Percentiles rank a stretch among this genome's conserved stretches.
These are phyloP conservation scores for Ciborinia camelliae DNA, from an alignment of 2,329 filamentous ascomycete genomes.

Conservation along the genomic window DNA sequence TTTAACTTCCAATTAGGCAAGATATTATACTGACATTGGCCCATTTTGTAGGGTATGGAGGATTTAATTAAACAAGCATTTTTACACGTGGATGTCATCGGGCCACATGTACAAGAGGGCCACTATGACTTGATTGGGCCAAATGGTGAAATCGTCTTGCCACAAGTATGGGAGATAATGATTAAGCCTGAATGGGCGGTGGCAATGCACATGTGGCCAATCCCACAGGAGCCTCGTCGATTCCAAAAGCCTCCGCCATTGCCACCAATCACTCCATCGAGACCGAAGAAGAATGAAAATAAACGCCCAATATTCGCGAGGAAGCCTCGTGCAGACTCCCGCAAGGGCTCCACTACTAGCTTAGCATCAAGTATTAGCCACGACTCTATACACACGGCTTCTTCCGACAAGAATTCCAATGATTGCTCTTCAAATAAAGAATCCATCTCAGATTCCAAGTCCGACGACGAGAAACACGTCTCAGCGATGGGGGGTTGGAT, in stretches of 20 bases:
- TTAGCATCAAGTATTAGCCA: no score
- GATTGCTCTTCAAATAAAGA: no score
- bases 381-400: no score
- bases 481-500: neutral
- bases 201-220: conserved; percentile 65
- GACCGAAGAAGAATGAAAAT: no score
- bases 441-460: neutral
- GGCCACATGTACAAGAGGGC: conserved; percentile 71
- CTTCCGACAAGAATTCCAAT: no score
- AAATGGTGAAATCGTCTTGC: conserved; percentile 77
- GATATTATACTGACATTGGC: no score
- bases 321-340: no score
- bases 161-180: conserved; percentile 76
- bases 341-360: no score
- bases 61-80: conserved; percentile 86
- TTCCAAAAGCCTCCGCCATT: no score
- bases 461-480: neutral
- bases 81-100: conserved; percentile 71
- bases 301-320: no score
- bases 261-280: no score
- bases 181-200: conserved; percentile 73
- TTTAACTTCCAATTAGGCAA: no score
- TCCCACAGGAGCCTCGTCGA: conserved; percentile 45
- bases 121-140: conserved; percentile 79
- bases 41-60: conserved; percentile 74